Evolutionary conservation across 345 rosid species (phyloP).

Genomic region (Eucalyptus tenuipes): DNA sequence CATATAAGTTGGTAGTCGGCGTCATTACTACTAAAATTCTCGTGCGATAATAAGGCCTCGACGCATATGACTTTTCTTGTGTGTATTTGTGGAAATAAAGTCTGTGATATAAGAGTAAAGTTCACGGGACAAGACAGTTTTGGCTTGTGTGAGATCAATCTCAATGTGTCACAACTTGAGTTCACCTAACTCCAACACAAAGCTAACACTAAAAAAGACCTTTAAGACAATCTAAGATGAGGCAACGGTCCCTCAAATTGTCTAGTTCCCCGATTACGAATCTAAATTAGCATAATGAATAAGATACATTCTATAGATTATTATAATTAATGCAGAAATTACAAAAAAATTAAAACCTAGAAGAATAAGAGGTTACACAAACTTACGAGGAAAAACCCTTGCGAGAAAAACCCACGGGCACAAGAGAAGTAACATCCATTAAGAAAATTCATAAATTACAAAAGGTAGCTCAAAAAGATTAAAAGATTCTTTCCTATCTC

Average conservation of each 20-base stretch:
- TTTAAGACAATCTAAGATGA: neutral
- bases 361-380: too few relatives aligned
- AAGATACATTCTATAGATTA: too few relatives aligned
- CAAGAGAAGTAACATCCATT: too few relatives aligned
- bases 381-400: too few relatives aligned
- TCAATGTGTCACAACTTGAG: neutral
- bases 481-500: neutral
- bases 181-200: neutral
- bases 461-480: neutral
- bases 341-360: too few relatives aligned
- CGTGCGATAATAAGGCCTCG: neutral
- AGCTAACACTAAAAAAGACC: neutral
- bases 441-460: neutral
- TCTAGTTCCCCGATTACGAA: neutral
- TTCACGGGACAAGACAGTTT: neutral
- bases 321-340: too few relatives aligned
- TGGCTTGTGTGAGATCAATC: neutral
- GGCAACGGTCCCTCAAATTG: neutral
- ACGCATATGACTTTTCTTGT: neutral
- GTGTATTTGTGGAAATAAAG: neutral
- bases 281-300: neutral
- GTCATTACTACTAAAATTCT: neutral
- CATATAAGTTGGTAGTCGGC: neutral
- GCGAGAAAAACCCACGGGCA: too few relatives aligned
- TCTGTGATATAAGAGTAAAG: neutral